Evolutionary conservation across 116 monocot genomes (phyloP), one percentile per base, ranked within the genome.

Genomic region (Trichopus zeylanicus): DNA sequence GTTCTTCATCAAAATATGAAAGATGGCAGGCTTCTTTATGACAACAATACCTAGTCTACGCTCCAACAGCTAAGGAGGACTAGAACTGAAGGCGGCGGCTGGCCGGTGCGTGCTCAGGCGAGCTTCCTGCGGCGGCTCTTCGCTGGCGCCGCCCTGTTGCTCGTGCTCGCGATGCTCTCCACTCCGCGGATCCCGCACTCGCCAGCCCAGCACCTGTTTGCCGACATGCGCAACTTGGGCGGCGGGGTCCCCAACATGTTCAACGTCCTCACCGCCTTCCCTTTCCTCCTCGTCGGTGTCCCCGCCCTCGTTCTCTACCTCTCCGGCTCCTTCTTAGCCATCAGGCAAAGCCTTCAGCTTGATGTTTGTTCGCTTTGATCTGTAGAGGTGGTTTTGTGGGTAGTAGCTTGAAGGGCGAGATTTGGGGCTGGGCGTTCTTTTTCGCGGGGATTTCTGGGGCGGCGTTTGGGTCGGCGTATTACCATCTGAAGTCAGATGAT

Each of bases 401-500:
- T 32, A 31, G 32, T 47, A 94, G 94, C 61, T 76, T 81, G 68
- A 86, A 68, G 29, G 78, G 94, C 26, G 94, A 94, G 66, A 32
- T 59, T 7, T 82, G 75, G 83, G 81, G 89, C 8, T 94, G 94
- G 89, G 70, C 74, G 19, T 78, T 86, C 65, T 94, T 78, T 64
- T 94, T 75, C 62, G 63, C 66, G 20, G 94, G 81, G 55, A 74
- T 81, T 54, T 61, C 68, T 1, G 75, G 72, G 13, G 63, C 77
- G 5, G 94, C 86, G 13, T 94, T 89, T 63, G 94, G 94, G 6
- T 89, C 94, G 27, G 75, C 94, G 2, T 94, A 94, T 62, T 94
- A 94, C 61, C 94, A 94, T 61, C 71, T 94, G 29, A 86, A 89
- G 62, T 89, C 94, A n/a, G 83, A 86, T 46, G 89, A 94, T 65